Base-by-base conservation (phyloP, 495 filamentous ascomycete genomes). In the Hyaloscypha bicolor region DNA sequence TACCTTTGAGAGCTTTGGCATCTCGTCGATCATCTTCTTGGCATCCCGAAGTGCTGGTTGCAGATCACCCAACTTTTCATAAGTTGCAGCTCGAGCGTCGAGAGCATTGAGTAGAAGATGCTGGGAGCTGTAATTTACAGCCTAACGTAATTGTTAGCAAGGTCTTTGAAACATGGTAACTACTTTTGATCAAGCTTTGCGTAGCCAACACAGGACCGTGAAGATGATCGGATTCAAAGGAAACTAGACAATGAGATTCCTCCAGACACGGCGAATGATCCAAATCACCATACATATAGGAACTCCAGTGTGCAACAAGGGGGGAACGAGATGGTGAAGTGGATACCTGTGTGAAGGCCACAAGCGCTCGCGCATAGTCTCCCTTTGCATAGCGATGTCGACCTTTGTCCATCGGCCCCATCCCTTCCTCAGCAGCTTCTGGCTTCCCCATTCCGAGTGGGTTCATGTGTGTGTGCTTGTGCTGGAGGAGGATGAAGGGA, bases 11-110 rank as follows among this genome's bases (percentile, higher is more conserved):
- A 64, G 19, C 19, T 63, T 64, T 55, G 72, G 72, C 60, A 63
- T 74, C 52, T 64, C 31, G 12, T 72, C 73, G 22, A 75, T 73
- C 73, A 75, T 75, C 32, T 51, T 48, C 60, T 70, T 72, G 32
- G 71, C 65, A 61, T 75, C 73, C 52, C 62, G 42, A 39, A 75
- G 68, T 32, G 71, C 73, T 3, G 55, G 39, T 68, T 71, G 62
- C 1, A 72, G 33, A 42, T 69, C 32, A 32, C 67, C 42, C 11
- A 73, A 33, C 52, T 75, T 75, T 53, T 75, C 73, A 60, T 71
- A 75, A 30, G 71, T 42, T 31, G 71, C 73, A 14, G 73, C 73
- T 55, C 73, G 60, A 64, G 67, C 57, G 48, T 75, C 73, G n/a
- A 73, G 60, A 29, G 71, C 73, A 39, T 66, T 73, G 9, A 75